A percentile compares a stretch with the other conserved stretches of the same genome.
These are phyloP conservation scores for Trichoderma sp. DNA, from an alignment of 2,329 filamentous ascomycete species.

Conservation along the genomic window DNA sequence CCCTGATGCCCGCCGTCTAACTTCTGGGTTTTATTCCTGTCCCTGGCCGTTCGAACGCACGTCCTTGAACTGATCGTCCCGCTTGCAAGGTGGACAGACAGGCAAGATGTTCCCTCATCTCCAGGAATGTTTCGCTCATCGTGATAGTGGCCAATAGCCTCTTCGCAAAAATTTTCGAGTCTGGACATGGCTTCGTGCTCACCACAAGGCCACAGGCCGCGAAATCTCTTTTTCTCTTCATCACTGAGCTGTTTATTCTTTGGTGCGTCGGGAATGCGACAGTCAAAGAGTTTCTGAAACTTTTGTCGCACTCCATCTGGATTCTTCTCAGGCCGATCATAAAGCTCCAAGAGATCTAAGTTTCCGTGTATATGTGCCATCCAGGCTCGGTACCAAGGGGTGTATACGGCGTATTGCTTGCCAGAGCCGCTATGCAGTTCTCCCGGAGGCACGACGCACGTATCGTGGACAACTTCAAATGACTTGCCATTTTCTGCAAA, in stretches of 20 bases:
- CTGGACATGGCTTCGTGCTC: slow-evolving; percentile 69
- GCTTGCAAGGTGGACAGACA: slow-evolving; percentile 72
- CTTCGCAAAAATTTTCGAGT: slow-evolving; percentile 66
- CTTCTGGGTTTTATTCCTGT: slow-evolving; percentile 62
- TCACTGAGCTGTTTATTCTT: slow-evolving; percentile 60
- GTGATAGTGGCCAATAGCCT: slow-evolving; percentile 63
- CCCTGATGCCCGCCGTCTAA: slow-evolving; percentile 68
- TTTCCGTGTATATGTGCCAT: slow-evolving; percentile 70
- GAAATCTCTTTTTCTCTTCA: slow-evolving; percentile 60
- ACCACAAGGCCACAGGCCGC: slow-evolving; percentile 69
- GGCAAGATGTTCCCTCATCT: slow-evolving; percentile 61
- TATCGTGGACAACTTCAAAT: slow-evolving; percentile 76
- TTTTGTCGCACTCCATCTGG: slow-evolving; percentile 39
- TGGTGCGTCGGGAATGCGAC: slow-evolving; percentile 61
- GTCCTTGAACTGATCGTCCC: slow-evolving; percentile 70
- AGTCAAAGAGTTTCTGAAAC: slow-evolving; percentile 60
- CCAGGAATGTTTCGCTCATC: slow-evolving; percentile 67
- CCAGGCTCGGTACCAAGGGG: slow-evolving; percentile 80
- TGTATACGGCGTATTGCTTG: slow-evolving; percentile 81
- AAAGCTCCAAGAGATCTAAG: slow-evolving; percentile 64
- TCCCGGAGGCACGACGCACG: slow-evolving; percentile 78
- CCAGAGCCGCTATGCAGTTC: slow-evolving; percentile 65
- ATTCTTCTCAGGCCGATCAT: slow-evolving; percentile 48
- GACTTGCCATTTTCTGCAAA: slow-evolving; percentile 65
- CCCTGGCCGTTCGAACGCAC: slow-evolving; percentile 63